Percentiles rank a stretch among this genome's conserved stretches.
Conservation (phyloP, 2,329 filamentous ascomycete genomes). For the Rutstroemia sp. region DNA sequence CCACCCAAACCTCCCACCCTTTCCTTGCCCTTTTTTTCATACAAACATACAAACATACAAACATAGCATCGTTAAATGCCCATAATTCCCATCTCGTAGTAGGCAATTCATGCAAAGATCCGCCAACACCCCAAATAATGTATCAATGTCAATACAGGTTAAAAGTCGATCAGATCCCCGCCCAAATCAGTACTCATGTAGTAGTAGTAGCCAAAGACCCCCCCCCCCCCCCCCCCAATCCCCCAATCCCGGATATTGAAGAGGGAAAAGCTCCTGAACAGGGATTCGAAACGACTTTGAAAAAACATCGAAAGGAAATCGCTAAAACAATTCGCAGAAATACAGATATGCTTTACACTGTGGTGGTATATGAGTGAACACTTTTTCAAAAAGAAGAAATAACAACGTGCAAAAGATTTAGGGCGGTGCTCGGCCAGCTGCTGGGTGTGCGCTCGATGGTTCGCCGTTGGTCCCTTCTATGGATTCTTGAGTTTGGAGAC, state of each 20-base stretch:
- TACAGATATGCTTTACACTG: constrained; percentile 6
- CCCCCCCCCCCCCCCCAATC: background rate
- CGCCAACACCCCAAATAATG: constrained; percentile 3
- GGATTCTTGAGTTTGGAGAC: constrained; percentile 45
- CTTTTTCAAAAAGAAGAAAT: background rate
- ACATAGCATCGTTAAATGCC: constrained; percentile 5
- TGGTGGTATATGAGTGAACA: background rate
- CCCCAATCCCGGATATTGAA: background rate
- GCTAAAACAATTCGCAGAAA: background rate
- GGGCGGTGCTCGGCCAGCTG: constrained; percentile 21
- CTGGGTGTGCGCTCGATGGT: constrained; percentile 7
- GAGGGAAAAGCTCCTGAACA: background rate
- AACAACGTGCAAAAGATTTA: constrained; percentile 10
- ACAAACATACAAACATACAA: constrained; percentile 5
- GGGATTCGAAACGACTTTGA: background rate
- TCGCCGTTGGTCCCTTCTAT: constrained; percentile 18
- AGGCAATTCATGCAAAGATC: constrained; percentile 5
- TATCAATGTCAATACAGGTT: background rate
- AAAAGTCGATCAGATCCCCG: background rate
- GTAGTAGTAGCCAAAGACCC: background rate
- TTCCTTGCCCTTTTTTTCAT: background rate
- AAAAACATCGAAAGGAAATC: background rate
- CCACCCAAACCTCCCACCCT: background rate
- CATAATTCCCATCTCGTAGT: background rate
- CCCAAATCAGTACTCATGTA: background rate